Evolutionary conservation across 495 filamentous ascomycete genomes (phyloP), one percentile per base, ranked within the genome.

Genomic region (Oleoguttula mirabilis): DNA sequence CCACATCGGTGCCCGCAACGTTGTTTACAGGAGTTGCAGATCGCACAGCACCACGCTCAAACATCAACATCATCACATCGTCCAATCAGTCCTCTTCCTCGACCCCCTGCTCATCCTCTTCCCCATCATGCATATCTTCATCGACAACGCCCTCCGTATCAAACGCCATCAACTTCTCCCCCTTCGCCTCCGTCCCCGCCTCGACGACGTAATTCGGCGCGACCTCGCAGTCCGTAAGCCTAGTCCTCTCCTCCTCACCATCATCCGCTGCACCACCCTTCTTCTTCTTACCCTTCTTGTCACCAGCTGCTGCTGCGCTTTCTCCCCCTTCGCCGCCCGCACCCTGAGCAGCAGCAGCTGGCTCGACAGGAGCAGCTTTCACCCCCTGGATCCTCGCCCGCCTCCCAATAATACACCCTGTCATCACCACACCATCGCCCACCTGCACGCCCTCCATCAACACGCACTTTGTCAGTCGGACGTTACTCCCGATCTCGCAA

Each of bases 381-480:
- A 38, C 16, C 12, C 79, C 79, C 1, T 86, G 85, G 34, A 96
- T 71, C 54, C 76, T 76, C 36, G 72, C 76, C 35, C 82, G 63
- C 37, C 76, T 72, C 0, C 92, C 90, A 8, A 96, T 55, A 19
- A 94, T 76, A 52, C 84, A 93, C 2, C 82, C 83, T 6, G 78
- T 86, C 34, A 96, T 60, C 55, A 78, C 76, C 48, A 75, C 80
- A 16, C 79, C 75, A 52, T 79, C 77, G 5, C 77, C 86, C 3
- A 98, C 75, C 3, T 81, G 76, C 3, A 79, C 86, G 7, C 84
- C 84, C 41, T 94, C 87, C 83, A 98, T 92, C 22, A 98, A 60
- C 21, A 96, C 57, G 60, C 88, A 95, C 39, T 84, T 72, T 28
- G 71, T 74, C 37, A 98, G 56, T 45, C 81, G 75, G n/a, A 78